A percentile compares a stretch with the other conserved stretches of the same genome.
Conservation (phyloP, 192 early-diverging fungal genomes). For the Backusella circina region DNA sequence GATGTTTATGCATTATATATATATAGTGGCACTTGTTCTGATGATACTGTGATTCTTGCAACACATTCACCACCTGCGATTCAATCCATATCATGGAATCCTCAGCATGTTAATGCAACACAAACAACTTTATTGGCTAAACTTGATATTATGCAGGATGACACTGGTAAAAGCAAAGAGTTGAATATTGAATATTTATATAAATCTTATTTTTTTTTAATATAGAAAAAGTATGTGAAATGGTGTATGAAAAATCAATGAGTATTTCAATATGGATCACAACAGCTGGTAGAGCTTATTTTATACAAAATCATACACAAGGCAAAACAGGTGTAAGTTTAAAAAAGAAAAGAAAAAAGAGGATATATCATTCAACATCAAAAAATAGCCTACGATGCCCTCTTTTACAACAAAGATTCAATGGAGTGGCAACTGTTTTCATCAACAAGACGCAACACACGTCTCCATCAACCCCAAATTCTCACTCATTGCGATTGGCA, state of each 20-base stretch:
- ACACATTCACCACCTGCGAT: conserved; percentile 67
- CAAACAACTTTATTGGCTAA: conserved; percentile 51
- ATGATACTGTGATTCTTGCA: conserved; percentile 66
- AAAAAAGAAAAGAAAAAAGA: background rate
- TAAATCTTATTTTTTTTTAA: no score
- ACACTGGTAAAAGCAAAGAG: background rate
- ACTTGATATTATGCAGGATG: conserved; percentile 41
- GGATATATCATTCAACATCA: background rate
- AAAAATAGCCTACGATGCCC: conserved; percentile 11
- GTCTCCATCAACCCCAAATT: conserved; percentile 69
- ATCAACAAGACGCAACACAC: conserved; percentile 46
- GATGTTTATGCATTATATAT: background rate
- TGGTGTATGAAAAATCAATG: conserved; percentile 29
- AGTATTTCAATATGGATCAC: conserved; percentile 58
- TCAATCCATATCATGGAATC: conserved; percentile 68
- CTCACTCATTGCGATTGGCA: conserved; percentile 70
- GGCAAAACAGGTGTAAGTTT: conserved; percentile 26
- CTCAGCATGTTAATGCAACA: conserved; percentile 54
- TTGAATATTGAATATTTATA: no score
- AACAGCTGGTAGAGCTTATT: conserved; percentile 60
- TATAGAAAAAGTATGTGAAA: conserved; percentile 22
- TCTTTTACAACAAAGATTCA: conserved; percentile 18
- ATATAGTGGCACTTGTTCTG: conserved; percentile 58
- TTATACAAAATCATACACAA: conserved; percentile 45
- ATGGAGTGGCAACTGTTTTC: conserved; percentile 54